Evolutionary conservation across 148 eudicot species (phyloP).

Genomic region (Cornus kousa): DNA sequence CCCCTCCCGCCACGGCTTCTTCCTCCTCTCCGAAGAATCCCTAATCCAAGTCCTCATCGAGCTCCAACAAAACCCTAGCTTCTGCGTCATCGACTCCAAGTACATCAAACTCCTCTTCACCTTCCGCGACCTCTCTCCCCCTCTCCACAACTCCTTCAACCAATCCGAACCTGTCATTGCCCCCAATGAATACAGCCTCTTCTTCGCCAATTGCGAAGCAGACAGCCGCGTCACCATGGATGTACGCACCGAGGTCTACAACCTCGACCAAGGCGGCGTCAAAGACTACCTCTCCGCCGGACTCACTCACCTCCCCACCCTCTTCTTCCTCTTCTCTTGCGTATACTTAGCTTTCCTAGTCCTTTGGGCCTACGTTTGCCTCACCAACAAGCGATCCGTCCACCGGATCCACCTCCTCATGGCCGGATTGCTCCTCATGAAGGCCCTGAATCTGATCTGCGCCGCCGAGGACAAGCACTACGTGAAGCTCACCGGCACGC

Average conservation of each 20-base stretch:
- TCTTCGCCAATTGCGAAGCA: slow-evolving; percentile 76
- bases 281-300: slow-evolving; percentile 79
- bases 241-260: slow-evolving; percentile 67
- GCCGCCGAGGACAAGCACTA: slow-evolving; percentile 96
- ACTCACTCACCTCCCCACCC: slow-evolving; percentile 57
- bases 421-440: slow-evolving; percentile 65
- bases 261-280: slow-evolving; percentile 45
- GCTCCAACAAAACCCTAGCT: slow-evolving; percentile 61
- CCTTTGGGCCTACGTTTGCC: slow-evolving; percentile 43
- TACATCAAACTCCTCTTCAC: slow-evolving; percentile 56
- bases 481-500: slow-evolving; percentile 86
- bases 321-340: slow-evolving; percentile 55
- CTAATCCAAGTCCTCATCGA: slow-evolving; percentile 73
- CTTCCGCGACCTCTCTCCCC: slow-evolving; percentile 72
- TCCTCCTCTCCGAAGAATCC: slow-evolving; percentile 77
- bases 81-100: slow-evolving; percentile 69
- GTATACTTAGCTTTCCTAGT: slow-evolving; percentile 50
- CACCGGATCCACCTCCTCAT: slow-evolving; percentile 75
- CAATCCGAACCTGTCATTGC: slow-evolving; percentile 38
- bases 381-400: slow-evolving; percentile 45
- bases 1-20: slow-evolving; percentile 74
- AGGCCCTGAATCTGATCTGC: slow-evolving; percentile 78
- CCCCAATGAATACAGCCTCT: slow-evolving; percentile 73
- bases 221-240: slow-evolving; percentile 68
- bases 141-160: slow-evolving; percentile 55